A percentile compares a stretch with the other conserved stretches of the same genome.
phyloP scores from a whole-genome alignment of 2,329 filamentous ascomycete species.

The Davidsoniella virescens region DNA sequence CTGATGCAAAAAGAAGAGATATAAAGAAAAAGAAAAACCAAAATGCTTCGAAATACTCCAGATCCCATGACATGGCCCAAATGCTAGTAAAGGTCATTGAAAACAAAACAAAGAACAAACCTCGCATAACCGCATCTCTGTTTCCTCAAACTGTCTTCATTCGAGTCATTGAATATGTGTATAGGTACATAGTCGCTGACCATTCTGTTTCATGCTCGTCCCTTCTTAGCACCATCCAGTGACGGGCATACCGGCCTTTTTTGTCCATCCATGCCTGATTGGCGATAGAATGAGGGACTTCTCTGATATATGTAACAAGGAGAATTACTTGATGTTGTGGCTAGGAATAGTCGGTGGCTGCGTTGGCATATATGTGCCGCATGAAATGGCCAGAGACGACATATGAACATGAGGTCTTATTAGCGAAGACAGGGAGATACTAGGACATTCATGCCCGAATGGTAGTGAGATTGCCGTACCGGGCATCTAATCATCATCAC shows the following conservation, averaged over 20 bases:
- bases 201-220: slow-evolving; percentile 15
- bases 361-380: slow-evolving; percentile 64
- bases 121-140: too few species aligned
- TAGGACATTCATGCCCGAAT: background rate
- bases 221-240: slow-evolving; percentile 63
- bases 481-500: slow-evolving; percentile 50
- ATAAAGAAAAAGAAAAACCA: background rate
- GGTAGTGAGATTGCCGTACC: background rate
- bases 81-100: background rate
- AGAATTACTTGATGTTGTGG: slow-evolving; percentile 74
- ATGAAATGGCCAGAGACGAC: slow-evolving; percentile 37
- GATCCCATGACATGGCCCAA: background rate
- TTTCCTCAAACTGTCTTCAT: too few species aligned
- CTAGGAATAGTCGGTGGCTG: slow-evolving; percentile 70
- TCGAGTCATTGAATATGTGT: too few species aligned
- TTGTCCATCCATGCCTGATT: slow-evolving; percentile 84
- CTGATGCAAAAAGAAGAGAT: background rate
- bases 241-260: slow-evolving; percentile 64
- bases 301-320: slow-evolving; percentile 31
- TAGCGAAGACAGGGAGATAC: background rate
- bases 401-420: background rate
- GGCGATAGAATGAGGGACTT: slow-evolving; percentile 62
- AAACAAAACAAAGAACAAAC: slow-evolving; percentile 7
- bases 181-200: too few species aligned
- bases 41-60: slow-evolving; percentile 12